A percentile compares a stretch with the other conserved stretches of the same genome.
phyloP scores from a whole-genome alignment of 1,284 basidiomycete species.

The Phenoliferia sp. region DNA sequence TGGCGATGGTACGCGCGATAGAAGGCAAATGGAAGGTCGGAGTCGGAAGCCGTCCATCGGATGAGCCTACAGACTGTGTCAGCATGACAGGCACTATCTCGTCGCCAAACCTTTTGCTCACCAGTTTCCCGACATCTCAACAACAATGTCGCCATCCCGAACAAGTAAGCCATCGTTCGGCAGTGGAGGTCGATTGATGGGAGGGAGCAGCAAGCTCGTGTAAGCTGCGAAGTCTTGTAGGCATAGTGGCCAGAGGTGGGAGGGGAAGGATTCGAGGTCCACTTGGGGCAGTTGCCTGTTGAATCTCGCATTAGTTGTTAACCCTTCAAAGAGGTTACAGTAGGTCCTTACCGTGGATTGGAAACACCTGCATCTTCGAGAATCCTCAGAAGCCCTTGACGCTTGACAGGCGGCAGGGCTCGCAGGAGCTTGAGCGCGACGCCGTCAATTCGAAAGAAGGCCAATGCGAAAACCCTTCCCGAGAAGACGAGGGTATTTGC shows the following conservation, averaged over 20 bases:
- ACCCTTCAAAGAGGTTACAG: conserved; percentile 6
- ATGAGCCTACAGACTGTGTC: conserved; percentile 32
- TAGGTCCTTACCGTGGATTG: no score
- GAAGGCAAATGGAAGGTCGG: conserved; percentile 51
- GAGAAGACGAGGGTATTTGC: conserved; percentile 51
- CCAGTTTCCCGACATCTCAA: conserved; percentile 39
- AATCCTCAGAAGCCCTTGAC: conserved; percentile 44
- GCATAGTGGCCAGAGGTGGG: conserved; percentile 24
- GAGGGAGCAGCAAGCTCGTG: conserved; percentile 14
- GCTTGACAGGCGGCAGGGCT: conserved; percentile 46
- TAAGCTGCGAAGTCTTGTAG: conserved; percentile 20
- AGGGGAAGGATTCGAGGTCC: conserved; percentile 17
- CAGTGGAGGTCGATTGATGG: neutral
- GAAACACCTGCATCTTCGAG: conserved; percentile 34
- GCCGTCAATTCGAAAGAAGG: conserved; percentile 51
- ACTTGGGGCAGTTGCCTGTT: conserved; percentile 14
- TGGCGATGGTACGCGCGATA: conserved; percentile 51
- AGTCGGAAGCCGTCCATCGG: conserved; percentile 45
- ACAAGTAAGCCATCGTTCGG: conserved; percentile 26
- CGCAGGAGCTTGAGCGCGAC: conserved; percentile 49
- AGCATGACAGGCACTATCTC: neutral
- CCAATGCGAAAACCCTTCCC: conserved; percentile 48
- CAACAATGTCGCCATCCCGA: conserved; percentile 18
- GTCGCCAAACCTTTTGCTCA: neutral
- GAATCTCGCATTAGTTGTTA: neutral